Conservation (phyloP, 2,329 filamentous ascomycete genomes). For the Alternaria angustiovoidea region DNA sequence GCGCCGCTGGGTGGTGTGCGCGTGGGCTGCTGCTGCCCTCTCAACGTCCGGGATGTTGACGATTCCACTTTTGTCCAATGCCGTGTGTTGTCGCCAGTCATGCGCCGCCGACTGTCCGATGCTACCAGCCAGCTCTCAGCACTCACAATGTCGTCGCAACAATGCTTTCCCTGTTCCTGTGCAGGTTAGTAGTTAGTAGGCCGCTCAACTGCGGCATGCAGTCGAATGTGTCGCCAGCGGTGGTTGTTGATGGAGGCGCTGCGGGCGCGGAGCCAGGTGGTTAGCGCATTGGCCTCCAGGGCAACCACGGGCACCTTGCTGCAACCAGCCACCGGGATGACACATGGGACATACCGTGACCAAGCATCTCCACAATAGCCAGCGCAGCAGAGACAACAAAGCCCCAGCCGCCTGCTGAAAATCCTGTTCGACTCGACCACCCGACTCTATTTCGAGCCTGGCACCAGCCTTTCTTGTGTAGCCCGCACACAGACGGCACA, state of each 20-base stretch:
- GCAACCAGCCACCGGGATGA: constrained; percentile 15
- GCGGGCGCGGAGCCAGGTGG: constrained; percentile 19
- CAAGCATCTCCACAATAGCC: constrained; percentile 12
- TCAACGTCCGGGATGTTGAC: constrained; percentile 20
- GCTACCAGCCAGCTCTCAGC: constrained; percentile 24
- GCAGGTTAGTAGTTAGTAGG: constrained; percentile 45
- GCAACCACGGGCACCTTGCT: constrained; percentile 18
- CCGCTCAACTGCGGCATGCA: constrained; percentile 31
- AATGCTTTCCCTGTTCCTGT: constrained; percentile 38
- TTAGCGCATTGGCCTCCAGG: constrained; percentile 23
- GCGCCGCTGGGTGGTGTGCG: constrained; percentile 16
- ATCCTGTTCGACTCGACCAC: neutral
- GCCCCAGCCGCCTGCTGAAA: neutral
- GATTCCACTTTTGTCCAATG: constrained; percentile 24
- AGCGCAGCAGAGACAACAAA: constrained; percentile 15
- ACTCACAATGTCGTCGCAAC: constrained; percentile 14
- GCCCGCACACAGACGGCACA: neutral
- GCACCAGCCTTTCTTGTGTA: neutral
- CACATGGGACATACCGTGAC: constrained; percentile 10
- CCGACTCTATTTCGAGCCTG: neutral
- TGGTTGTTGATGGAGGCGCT: constrained; percentile 32
- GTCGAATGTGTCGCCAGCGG: constrained; percentile 34
- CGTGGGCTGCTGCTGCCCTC: constrained; percentile 29
- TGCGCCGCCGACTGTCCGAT: constrained; percentile 35
- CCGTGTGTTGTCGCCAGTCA: constrained; percentile 35